These are phyloP conservation scores for Baeospora myosura DNA, from an alignment of 1,284 basidiomycete species.

Conservation along the genomic window DNA sequence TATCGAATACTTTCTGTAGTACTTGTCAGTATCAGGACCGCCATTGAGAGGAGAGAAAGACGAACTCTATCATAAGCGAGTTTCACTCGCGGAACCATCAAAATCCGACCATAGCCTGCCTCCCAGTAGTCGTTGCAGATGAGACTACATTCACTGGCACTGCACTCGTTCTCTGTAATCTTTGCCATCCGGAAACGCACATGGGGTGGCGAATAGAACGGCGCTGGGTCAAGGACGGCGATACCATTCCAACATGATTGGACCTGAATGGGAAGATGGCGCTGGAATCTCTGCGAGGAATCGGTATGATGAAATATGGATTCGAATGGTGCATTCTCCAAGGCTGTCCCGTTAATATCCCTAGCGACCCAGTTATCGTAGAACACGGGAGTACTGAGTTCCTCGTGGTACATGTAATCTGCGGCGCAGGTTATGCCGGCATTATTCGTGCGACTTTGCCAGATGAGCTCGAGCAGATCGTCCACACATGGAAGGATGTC, in stretches of 20 bases:
- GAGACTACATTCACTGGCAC: slow-evolving; percentile 86
- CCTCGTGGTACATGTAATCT: slow-evolving; percentile 96
- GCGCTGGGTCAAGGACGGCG: slow-evolving; percentile 86
- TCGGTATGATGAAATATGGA: slow-evolving; percentile 79
- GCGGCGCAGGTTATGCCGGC: slow-evolving; percentile 94
- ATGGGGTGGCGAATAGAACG: slow-evolving; percentile 83
- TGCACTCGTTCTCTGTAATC: slow-evolving; percentile 79
- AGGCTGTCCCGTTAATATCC: slow-evolving; percentile 93
- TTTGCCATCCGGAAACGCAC: slow-evolving; percentile 91
- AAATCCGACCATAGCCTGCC: slow-evolving; percentile 85
- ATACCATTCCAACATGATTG: slow-evolving; percentile 98
- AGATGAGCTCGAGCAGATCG: slow-evolving; percentile 92
- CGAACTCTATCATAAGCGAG: slow-evolving; percentile 85
- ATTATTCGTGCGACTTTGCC: slow-evolving; percentile 85
- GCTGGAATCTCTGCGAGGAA: slow-evolving; percentile 76
- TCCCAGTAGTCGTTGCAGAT: slow-evolving; percentile 96
- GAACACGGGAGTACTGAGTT: slow-evolving; percentile 85
- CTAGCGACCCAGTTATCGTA: slow-evolving; percentile 98
- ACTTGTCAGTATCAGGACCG: neutral
- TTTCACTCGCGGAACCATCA: slow-evolving; percentile 95
- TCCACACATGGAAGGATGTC: slow-evolving; percentile 94
- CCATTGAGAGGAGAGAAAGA: slow-evolving; percentile 9
- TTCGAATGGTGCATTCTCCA: slow-evolving; percentile 95
- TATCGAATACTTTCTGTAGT: slow-evolving; percentile 79
- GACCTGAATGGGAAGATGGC: slow-evolving; percentile 88